Evolutionary conservation across 345 rosid species (phyloP), one percentile per base, ranked within the genome.

Genomic region (Theobroma cacao): DNA sequence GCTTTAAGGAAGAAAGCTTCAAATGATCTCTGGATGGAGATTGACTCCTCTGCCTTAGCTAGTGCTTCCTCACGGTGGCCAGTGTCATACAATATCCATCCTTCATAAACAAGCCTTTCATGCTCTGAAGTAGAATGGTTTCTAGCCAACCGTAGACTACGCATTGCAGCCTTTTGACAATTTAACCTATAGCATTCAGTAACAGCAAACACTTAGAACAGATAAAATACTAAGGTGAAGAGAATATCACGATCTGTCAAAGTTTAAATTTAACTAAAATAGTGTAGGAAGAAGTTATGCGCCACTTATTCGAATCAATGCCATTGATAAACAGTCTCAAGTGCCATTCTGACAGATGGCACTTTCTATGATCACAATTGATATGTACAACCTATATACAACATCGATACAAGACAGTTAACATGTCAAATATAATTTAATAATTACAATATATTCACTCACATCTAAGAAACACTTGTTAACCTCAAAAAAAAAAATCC

Each of bases 1-100:
- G 98, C 99, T 87, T 97, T 97, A 66, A 97, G 97, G 82, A 97
- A 97, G 80, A 91, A 94, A 3, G 99, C 99, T 83, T 97, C 99
- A 61, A 97, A 97, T 26, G 99, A 97, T 82, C 99, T 91, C 80
- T 97, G 97, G 31, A 85, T 85, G 70, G 90, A 81, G 77, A 97
- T 89, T 68, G 98, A 94, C 79, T 91, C 91, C 87, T 94, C 98
- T 0, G 98, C 98, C 89, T 88, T 97, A 22, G 93, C 93, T 53
- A 97, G 86, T 20, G 99, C 98, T 84, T 94, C 98, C 85, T 93
- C 97, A 0, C 96, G 93, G 84, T 94, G 95, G 26, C 98, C 97
- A 56, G 94, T 94, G 84, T 94, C 98, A 75, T 93, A 93, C 79
- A 92, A 70, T 74, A 97, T 91, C 99, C 98, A 97, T 60, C 98